A percentile compares a stretch with the other conserved stretches of the same genome.
Evolutionary conservation across 352 stramenopile species (phyloP).

Genomic region (Phytophthora chlamydospora): DNA sequence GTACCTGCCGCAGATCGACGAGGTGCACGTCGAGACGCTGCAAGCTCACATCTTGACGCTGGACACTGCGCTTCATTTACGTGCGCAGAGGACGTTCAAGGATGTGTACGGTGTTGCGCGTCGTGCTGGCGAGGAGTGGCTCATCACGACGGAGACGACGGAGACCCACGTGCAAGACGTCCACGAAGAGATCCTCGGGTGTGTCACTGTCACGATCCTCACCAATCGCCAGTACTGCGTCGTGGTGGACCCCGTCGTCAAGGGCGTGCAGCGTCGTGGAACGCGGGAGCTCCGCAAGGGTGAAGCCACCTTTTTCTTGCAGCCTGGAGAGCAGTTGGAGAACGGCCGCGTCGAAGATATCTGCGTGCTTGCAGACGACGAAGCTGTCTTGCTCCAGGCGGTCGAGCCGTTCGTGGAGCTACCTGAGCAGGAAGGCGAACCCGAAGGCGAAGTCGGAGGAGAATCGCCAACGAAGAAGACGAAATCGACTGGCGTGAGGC

Average conservation of each 20-base stretch:
- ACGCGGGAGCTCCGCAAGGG: constrained; percentile 77
- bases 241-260: constrained; percentile 73
- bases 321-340: constrained; percentile 66
- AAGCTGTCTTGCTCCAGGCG: constrained; percentile 79
- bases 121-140: constrained; percentile 81
- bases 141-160: constrained; percentile 71
- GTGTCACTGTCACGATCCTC: constrained; percentile 63
- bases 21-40: constrained; percentile 67
- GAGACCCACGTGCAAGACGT: constrained; percentile 84
- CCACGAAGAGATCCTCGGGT: constrained; percentile 73
- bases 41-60: constrained; percentile 70
- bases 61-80: constrained; percentile 66
- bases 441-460: constrained; percentile 26
- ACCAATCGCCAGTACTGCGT: constrained; percentile 86
- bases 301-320: constrained; percentile 77
- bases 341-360: constrained; percentile 70
- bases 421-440: constrained; percentile 25
- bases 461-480: constrained; percentile 13
- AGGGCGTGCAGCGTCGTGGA: constrained; percentile 69
- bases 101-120: constrained; percentile 75
- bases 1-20: constrained; percentile 81
- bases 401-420: constrained; percentile 66
- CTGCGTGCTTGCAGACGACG: constrained; percentile 72
- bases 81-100: constrained; percentile 73
- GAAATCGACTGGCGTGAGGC: constrained; percentile 36